phyloP scores from a whole-genome alignment of 352 stramenopile genomes.

The Globisporangium radiosum region DNA sequence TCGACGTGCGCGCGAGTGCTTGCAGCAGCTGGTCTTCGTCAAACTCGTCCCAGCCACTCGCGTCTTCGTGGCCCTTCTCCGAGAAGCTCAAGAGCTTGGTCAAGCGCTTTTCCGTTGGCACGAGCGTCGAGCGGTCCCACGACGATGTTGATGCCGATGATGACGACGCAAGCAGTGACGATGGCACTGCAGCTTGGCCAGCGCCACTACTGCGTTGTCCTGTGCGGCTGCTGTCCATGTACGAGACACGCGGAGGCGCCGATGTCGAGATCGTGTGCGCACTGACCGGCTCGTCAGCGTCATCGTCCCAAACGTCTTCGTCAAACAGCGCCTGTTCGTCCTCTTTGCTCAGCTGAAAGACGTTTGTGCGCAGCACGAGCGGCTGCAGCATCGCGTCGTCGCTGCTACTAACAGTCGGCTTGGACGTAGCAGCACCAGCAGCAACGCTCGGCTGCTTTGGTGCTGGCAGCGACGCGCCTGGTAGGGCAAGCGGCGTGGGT shows the following conservation, averaged over 20 bases:
- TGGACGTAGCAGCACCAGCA: too few relatives aligned
- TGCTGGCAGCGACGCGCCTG: too few relatives aligned
- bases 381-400: neutral
- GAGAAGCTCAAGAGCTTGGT: slow-evolving; percentile 71
- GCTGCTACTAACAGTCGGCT: neutral
- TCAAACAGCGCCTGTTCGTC: slow-evolving; percentile 61
- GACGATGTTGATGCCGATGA: slow-evolving; percentile 6
- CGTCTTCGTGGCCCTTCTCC: slow-evolving; percentile 53
- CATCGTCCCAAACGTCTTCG: slow-evolving; percentile 69
- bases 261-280: neutral
- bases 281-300: slow-evolving; percentile 11
- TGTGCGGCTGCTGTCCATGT: too few relatives aligned
- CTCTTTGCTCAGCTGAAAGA: slow-evolving; percentile 73
- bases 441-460: neutral
- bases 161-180: neutral
- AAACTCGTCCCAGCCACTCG: slow-evolving; percentile 58
- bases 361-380: slow-evolving; percentile 10
- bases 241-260: neutral
- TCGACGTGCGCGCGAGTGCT: slow-evolving; percentile 31
- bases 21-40: slow-evolving; percentile 59
- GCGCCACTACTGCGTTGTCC: neutral
- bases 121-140: slow-evolving; percentile 54
- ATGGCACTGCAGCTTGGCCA: neutral
- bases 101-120: slow-evolving; percentile 53
- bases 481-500: slow-evolving; percentile 5